Conservation (phyloP, 2,329 filamentous ascomycete species). For the Xylariaceae sp. region DNA sequence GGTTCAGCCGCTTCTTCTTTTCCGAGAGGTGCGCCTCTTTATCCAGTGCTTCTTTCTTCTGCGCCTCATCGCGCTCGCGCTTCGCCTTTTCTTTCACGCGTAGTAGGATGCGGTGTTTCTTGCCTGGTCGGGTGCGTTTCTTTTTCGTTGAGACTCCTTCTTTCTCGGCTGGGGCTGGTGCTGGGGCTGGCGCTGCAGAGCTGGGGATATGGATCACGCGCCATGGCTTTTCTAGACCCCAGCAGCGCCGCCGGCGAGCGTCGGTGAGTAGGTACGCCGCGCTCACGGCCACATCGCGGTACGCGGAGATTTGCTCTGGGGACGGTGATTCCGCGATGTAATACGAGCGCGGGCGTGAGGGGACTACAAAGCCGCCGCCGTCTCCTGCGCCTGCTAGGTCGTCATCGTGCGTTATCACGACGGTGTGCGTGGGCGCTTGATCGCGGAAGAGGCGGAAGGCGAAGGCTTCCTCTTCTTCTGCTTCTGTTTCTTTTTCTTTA, state of each 20-base stretch:
- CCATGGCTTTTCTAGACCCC: constrained; percentile 59
- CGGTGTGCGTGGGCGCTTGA: constrained; percentile 40
- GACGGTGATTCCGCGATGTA: constrained; percentile 43
- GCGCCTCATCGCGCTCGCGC: constrained; percentile 37
- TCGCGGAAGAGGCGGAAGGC: constrained; percentile 54
- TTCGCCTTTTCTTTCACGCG: constrained; percentile 41
- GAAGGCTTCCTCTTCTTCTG: constrained; percentile 39
- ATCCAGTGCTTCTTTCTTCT: constrained; percentile 36
- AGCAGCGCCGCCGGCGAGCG: constrained; percentile 41
- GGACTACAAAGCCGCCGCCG: constrained; percentile 36
- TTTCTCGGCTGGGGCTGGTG: no score
- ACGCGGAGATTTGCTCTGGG: constrained; percentile 35
- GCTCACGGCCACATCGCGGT: constrained; percentile 43
- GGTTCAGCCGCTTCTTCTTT: constrained; percentile 58
- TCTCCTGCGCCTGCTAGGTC: constrained; percentile 34
- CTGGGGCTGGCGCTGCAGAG: no score
- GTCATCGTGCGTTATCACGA: constrained; percentile 43
- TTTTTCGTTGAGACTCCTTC: constrained; percentile 5
- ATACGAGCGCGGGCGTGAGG: constrained; percentile 40
- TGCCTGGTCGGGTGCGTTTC: constrained; percentile 43
- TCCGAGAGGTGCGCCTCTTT: constrained; percentile 54
- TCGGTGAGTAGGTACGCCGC: constrained; percentile 45
- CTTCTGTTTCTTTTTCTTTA: constrained; percentile 7
- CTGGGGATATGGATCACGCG: constrained; percentile 41
- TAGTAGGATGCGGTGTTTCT: constrained; percentile 52